Evolutionary conservation across 176 grass and related monocot species (phyloP).

Genomic region (Tillandsia leiboldiana): DNA sequence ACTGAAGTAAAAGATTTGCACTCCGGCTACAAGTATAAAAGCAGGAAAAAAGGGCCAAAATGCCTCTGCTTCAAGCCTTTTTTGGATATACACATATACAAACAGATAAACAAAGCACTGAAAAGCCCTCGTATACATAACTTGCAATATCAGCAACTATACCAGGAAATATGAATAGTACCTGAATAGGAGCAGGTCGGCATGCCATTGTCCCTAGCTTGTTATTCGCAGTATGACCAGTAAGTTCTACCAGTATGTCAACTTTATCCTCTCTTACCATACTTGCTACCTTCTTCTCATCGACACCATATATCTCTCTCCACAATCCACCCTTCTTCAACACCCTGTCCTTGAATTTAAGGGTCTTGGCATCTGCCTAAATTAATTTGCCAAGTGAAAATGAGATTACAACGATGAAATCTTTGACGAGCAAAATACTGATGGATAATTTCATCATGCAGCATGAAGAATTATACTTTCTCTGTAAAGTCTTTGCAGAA

Average conservation of each 20-base stretch:
- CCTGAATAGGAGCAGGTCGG: slow-evolving; percentile 88
- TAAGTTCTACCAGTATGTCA: slow-evolving; percentile 98
- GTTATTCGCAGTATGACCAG: slow-evolving; percentile 96
- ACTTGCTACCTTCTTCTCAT: slow-evolving; percentile 82
- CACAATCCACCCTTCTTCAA: slow-evolving; percentile 84
- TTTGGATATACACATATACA: no score
- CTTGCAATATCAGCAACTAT: not conserved
- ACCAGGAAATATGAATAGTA: slow-evolving; percentile 23
- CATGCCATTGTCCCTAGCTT: slow-evolving; percentile 94
- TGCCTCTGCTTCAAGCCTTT: no score
- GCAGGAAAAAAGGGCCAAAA: no score
- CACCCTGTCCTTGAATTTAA: slow-evolving; percentile 92
- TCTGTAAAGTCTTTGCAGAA: no score
- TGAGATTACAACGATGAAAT: slow-evolving; percentile 4
- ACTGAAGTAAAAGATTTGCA: no score
- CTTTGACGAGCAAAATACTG: not conserved
- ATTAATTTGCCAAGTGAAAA: slow-evolving; percentile 21
- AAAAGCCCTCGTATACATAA: not conserved
- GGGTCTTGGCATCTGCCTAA: slow-evolving; percentile 97
- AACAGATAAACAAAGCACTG: not conserved
- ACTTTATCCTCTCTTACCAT: slow-evolving; percentile 95
- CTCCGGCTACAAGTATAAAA: no score
- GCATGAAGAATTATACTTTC: not conserved
- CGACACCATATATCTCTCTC: slow-evolving; percentile 95
- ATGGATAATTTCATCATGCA: slow-evolving; percentile 17